phyloP scores from a whole-genome alignment of 2,329 filamentous ascomycete genomes.

The Venturia nashicola region DNA sequence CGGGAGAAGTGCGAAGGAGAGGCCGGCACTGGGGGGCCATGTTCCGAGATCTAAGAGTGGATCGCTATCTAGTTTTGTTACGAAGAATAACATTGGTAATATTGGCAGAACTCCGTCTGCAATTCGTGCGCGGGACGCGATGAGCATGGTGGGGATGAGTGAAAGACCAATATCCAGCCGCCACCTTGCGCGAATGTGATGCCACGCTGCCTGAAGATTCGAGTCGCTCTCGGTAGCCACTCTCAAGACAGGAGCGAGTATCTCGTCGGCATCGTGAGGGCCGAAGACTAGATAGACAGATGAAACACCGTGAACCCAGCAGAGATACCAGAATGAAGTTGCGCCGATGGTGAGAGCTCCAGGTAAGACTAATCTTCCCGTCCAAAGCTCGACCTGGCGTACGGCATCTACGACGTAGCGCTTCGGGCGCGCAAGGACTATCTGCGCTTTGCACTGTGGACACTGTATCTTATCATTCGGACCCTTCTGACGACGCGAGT shows the following conservation, averaged over 20 bases:
- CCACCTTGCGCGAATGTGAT: constrained; percentile 29
- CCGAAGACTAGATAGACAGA: constrained; percentile 57
- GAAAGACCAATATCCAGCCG: constrained; percentile 49
- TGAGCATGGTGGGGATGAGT: constrained; percentile 53
- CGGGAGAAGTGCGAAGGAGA: constrained; percentile 53
- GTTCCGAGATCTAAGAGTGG: constrained; percentile 38
- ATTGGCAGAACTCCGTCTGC: constrained; percentile 52
- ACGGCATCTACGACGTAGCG: constrained; percentile 60
- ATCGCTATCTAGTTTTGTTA: constrained; percentile 31
- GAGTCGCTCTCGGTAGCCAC: constrained; percentile 13
- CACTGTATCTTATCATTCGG: constrained; percentile 55
- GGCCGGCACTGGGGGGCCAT: constrained; percentile 54
- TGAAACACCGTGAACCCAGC: constrained; percentile 47
- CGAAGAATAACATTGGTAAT: constrained; percentile 50
- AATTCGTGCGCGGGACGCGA: constrained; percentile 53
- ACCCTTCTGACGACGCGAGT: constrained; percentile 33
- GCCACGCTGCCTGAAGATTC: constrained; percentile 11
- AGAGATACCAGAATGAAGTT: constrained; percentile 29
- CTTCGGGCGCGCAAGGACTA: constrained; percentile 61
- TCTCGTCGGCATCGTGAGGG: constrained; percentile 42
- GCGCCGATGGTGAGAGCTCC: constrained; percentile 45
- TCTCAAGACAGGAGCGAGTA: constrained; percentile 33
- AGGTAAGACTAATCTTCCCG: constrained; percentile 50
- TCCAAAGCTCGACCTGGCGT: constrained; percentile 44
- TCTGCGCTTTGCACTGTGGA: constrained; percentile 78